Evolutionary conservation across 768 basidiomycete species (phyloP), one percentile per base, ranked within the genome.

Genomic region (Tricholoma flavovirens): DNA sequence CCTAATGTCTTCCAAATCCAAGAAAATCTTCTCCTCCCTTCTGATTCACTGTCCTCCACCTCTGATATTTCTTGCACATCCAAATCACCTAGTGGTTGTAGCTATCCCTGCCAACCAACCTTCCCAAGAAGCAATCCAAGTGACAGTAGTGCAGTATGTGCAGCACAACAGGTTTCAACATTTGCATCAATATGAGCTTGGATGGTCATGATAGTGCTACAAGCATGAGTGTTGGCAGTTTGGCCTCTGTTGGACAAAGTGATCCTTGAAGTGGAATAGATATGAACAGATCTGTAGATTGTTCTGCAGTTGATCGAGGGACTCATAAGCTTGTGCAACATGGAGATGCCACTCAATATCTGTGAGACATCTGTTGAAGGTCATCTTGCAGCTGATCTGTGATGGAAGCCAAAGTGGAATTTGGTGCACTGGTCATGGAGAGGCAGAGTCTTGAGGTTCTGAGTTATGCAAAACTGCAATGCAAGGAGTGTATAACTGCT

Each of bases 311-410:
- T 52, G 53, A 9, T 61, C 57, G 4, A 71, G 60, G 0, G 65
- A 53, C 42, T 72, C 68, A 30, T 62, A 49, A 0, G 66, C 68
- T 51, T 70, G 70, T 0, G 60, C 66, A 0, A 60, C 19, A 3
- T 62, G 64, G 1, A 68, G 54, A 8, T 58, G 49, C 55, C 57
- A 67, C 36, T 72, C 66, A 3, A 66, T 62, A 3, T 49, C 14
- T 5, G 14, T 26, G 1, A 64, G 51, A 9, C 33, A 46, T 10
- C 21, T 12, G 22, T 55, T 22, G 26, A 55, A 52, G 3, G 12
- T 15, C 2, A 38, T 40, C n/a, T 55, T 29, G 2, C 24, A 7
- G 6, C 54, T 12, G 22, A 65, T 51, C 33, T 60, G 58, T 3
- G 66, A 69, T 6, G 66, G 69, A 15, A 69, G 53, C 62, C 61